Evolutionary conservation across 176 grass and related monocot genomes (phyloP).

Genomic region (Phoenix roebelenii): DNA sequence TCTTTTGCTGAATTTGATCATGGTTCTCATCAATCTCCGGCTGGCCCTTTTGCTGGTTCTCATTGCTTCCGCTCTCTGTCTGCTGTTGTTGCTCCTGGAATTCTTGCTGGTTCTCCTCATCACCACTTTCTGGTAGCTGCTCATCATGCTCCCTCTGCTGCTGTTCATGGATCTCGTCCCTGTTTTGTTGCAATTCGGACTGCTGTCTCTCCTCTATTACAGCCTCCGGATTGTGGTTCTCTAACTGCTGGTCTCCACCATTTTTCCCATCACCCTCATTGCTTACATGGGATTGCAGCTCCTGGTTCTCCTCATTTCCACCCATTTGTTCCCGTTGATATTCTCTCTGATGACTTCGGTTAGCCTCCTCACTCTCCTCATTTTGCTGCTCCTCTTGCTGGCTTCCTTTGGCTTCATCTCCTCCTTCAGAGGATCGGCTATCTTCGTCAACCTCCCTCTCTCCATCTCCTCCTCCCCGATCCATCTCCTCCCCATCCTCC

Average conservation of each 20-base stretch:
- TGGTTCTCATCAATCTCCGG: too few species aligned
- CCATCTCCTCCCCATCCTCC: slow-evolving; percentile 5
- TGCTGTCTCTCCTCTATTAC: slow-evolving; percentile 59
- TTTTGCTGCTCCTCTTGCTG: neutral
- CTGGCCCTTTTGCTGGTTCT: too few species aligned
- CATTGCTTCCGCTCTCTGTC: too few species aligned
- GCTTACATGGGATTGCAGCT: slow-evolving; percentile 3
- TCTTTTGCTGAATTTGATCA: too few species aligned
- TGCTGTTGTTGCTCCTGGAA: neutral
- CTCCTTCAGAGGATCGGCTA: neutral
- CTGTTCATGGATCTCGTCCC: slow-evolving; percentile 38
- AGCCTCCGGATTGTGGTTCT: slow-evolving; percentile 31
- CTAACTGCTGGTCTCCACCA: too few species aligned
- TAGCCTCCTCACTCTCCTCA: neutral
- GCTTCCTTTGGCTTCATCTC: slow-evolving; percentile 14
- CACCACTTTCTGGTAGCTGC: slow-evolving; percentile 11
- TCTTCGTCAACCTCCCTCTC: neutral
- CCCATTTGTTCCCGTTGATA: too few species aligned
- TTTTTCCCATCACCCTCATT: slow-evolving; percentile 49
- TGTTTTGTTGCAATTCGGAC: slow-evolving; percentile 33
- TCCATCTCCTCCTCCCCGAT: neutral
- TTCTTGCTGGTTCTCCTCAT: neutral
- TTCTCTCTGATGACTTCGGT: too few species aligned
- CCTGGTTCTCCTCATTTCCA: slow-evolving; percentile 4
- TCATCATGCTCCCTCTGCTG: slow-evolving; percentile 35